Conservation (phyloP, 768 basidiomycete genomes). For the Phlebiopsis flavidoalba region DNA sequence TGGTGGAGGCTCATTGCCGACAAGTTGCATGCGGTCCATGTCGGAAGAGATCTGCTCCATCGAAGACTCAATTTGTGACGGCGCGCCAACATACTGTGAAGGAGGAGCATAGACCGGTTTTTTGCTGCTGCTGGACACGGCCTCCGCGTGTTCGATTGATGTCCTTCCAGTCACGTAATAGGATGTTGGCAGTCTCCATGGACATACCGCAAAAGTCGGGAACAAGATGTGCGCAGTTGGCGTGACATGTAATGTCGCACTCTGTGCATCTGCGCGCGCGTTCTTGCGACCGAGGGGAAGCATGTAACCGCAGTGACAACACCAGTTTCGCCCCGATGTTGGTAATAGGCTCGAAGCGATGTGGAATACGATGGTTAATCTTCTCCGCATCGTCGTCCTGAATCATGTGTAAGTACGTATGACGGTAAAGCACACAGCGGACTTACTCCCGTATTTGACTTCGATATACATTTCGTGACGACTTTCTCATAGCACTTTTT, state of each 20-base stretch:
- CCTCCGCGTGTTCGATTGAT: constrained; percentile 73
- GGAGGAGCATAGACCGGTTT: constrained; percentile 27
- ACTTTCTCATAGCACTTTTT: constrained; percentile 98
- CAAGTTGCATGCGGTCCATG: constrained; percentile 15
- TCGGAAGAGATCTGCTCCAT: constrained; percentile 6
- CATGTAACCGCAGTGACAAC: constrained; percentile 99
- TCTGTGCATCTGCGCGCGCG: constrained; percentile 93
- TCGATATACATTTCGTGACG: constrained; percentile 98
- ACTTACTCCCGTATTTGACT: constrained; percentile 89
- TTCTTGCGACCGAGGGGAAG: constrained; percentile 96
- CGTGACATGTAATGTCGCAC: constrained; percentile 95
- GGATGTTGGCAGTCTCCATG: constrained; percentile 96
- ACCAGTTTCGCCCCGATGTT: constrained; percentile 99
- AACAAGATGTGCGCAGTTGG: constrained; percentile 95
- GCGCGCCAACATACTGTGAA: constrained; percentile 21
- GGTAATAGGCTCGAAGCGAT: constrained; percentile 94
- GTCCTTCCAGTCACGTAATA: constrained; percentile 85
- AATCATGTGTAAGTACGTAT: constrained; percentile 3
- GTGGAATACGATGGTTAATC: constrained; percentile 98
- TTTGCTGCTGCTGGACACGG: constrained; percentile 37
- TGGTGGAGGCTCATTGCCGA: constrained; percentile 16
- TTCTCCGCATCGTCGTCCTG: constrained; percentile 97
- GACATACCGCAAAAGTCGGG: constrained; percentile 99
- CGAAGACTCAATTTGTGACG: constrained; percentile 12
- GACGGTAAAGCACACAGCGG: neutral